Evolutionary conservation across 805 yeast genomes (phyloP), one percentile per base, ranked within the genome.

Genomic region (Saccharomyces eubayanus): DNA sequence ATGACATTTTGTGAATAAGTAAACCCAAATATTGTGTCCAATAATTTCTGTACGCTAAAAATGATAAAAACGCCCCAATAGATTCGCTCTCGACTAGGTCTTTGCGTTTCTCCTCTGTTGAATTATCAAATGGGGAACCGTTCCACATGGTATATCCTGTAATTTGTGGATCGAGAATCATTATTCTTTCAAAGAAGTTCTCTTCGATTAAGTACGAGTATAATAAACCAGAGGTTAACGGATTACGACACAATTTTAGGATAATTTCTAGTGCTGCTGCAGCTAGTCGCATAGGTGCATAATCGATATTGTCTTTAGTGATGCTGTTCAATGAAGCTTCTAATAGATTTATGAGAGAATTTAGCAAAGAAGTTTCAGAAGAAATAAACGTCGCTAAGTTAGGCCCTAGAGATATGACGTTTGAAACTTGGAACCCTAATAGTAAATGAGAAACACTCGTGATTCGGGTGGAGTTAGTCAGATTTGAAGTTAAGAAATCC

Each of bases 381-480:
- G 69, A 70, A 51, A 85, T 77, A 27, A 82, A 81, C 0, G 89
- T 82, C 0, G 71, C 64, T 0, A 74, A 65, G 3, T 64, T 56
- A 14, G 76, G 74, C 2, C 82, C 82, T n/a, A 83, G 66, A 0
- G 79, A 67, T 21, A 83, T 70, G n/a, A 77, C 74, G 51, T 77
- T 79, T 1, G 71, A 68, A 40, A 77, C 70, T 46, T 80, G 82
- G 67, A 83, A 89, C 0, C 98, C 98, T 1, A 92, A 74, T 8
- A 92, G 66, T 59, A 85, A 84, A 64, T 90, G 97, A 0, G 92
- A 73, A 0, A 86, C 76, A 0, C 84, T 77, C 5, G 82, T 77
- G 14, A 69, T 71, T 10, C 71, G 71, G 0, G 75, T 70, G 6
- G 73, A 70, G 1, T 72, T 57, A 1, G 73, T 66, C 50, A 89